A percentile compares a stretch with the other conserved stretches of the same genome.
Conservation (phyloP, 352 stramenopile species). For the Elongisporangium undulatum region DNA sequence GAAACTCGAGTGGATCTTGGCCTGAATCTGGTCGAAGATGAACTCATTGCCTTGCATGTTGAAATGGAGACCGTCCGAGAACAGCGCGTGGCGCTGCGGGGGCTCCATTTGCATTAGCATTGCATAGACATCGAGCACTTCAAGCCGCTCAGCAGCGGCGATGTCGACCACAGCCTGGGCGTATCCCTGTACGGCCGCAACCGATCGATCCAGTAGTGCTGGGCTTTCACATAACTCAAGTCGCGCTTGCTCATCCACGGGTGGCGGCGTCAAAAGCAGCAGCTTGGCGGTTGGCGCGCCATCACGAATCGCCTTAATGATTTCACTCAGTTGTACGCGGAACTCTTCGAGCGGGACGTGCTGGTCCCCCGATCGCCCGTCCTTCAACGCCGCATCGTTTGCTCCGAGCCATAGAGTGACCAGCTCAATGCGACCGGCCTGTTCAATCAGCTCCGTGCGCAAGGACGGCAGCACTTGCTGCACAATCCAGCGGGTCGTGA, state of each 20-base stretch:
- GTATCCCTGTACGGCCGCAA: conserved; percentile 33
- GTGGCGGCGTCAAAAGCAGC: conserved; percentile 51
- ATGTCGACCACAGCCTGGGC: conserved; percentile 37
- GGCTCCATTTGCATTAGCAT: conserved; percentile 36
- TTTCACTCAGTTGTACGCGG: conserved; percentile 28
- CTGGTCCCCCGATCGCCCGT: conserved; percentile 16
- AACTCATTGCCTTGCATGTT: conserved; percentile 26
- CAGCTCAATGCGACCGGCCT: conserved; percentile 22
- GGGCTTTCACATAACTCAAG: conserved; percentile 6
- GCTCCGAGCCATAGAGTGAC: conserved; percentile 66
- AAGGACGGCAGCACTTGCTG: conserved; percentile 31
- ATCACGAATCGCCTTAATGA: conserved; percentile 16
- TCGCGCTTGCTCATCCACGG: conserved; percentile 37
- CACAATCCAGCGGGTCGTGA: conserved; percentile 53
- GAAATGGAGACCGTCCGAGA: conserved; percentile 41
- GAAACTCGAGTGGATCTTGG: conserved; percentile 22
- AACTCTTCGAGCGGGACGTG: conserved; percentile 50
- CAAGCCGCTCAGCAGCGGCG: conserved; percentile 15
- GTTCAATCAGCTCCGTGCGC: conserved; percentile 28
- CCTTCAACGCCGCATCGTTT: conserved; percentile 51
- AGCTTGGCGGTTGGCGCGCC: conserved; percentile 22
- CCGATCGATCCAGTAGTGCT: conserved; percentile 33
- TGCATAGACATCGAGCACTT: conserved; percentile 38
- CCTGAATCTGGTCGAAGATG: conserved; percentile 30
- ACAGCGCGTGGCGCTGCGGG: background rate